Conservation (phyloP, 2,329 filamentous ascomycete genomes). For the Fusarium sp. region DNA sequence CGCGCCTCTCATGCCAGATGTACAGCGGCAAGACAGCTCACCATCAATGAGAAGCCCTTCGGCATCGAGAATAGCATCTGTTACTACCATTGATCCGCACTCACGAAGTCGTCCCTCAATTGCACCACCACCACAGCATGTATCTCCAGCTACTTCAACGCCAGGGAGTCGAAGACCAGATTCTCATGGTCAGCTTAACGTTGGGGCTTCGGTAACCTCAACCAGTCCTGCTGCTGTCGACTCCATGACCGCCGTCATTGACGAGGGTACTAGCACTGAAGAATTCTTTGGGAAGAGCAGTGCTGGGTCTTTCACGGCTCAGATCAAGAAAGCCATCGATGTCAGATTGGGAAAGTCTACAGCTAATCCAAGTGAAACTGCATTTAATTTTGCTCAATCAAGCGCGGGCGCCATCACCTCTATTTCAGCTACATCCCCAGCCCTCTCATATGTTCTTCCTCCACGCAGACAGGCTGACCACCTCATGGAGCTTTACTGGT, state of each 20-base stretch:
- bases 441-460: conserved; percentile 56
- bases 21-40: background rate
- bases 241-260: conserved; percentile 59
- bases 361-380: background rate
- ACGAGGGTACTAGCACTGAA: conserved; percentile 53
- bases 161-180: conserved; percentile 23
- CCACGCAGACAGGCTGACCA: conserved; percentile 58
- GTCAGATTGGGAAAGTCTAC: conserved; percentile 38
- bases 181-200: conserved; percentile 2
- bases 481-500: conserved; percentile 60
- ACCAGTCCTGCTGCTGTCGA: conserved; percentile 52
- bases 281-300: conserved; percentile 62
- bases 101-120: background rate
- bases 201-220: conserved; percentile 29
- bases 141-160: conserved; percentile 22
- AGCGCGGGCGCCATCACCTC: background rate
- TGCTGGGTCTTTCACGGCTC: conserved; percentile 58
- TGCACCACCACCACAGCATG: conserved; percentile 9
- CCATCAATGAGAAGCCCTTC: background rate
- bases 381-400: background rate
- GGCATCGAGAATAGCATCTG: background rate
- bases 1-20: background rate
- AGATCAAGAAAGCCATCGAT: conserved; percentile 58
- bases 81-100: background rate
- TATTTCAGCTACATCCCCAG: conserved; percentile 29